phyloP scores from a whole-genome alignment of 257 asterid genomes.

The Solanum lycopersicoides region DNA sequence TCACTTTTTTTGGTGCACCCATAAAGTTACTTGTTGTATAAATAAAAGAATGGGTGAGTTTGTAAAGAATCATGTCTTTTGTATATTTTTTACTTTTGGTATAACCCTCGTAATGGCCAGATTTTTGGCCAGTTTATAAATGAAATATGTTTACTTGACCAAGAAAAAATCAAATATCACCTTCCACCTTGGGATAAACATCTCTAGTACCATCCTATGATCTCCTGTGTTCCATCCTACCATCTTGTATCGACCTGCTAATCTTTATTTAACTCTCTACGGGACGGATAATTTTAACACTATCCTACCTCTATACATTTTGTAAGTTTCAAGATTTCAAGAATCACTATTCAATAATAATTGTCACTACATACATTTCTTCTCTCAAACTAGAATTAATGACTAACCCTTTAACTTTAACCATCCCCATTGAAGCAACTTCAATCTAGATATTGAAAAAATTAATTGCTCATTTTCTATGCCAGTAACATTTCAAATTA shows the following conservation, averaged over 20 bases:
- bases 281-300: not conserved
- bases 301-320: not conserved
- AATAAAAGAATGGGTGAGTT: not conserved
- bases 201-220: not conserved
- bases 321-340: not conserved
- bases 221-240: not conserved
- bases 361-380: not conserved
- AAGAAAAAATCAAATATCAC: not conserved
- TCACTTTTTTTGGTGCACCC: not conserved
- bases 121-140: not conserved
- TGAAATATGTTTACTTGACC: not conserved
- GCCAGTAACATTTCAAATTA: not conserved
- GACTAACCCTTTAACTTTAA: not conserved
- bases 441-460: not conserved
- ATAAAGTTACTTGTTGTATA: not conserved
- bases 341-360: not conserved
- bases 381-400: not conserved
- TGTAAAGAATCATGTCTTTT: not conserved
- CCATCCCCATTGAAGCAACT: not conserved
- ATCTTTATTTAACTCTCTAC: not conserved
- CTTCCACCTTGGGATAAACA: not conserved
- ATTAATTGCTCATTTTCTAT: not conserved
- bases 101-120: not conserved
- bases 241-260: not conserved
- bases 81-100: not conserved